A percentile compares a stretch with the other conserved stretches of the same genome.
Evolutionary conservation across 2,329 filamentous ascomycete genomes (phyloP).

Genomic region (Trichophaea hybrida): DNA sequence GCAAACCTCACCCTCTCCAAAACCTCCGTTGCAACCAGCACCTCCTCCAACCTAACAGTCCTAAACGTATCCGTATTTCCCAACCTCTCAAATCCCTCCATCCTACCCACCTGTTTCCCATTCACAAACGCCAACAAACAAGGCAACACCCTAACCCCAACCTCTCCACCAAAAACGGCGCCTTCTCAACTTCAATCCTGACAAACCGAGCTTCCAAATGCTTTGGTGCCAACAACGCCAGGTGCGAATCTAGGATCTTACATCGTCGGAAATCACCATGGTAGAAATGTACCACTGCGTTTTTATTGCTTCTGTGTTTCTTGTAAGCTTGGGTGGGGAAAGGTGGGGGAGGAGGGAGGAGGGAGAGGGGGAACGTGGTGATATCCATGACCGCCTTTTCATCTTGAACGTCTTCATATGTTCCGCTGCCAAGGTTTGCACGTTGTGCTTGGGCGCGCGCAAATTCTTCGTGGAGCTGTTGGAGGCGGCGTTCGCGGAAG

Average conservation of each 20-base stretch:
- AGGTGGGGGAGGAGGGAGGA: neutral
- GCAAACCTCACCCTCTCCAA: conserved; percentile 40
- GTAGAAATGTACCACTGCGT: conserved; percentile 33
- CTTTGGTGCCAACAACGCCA: conserved; percentile 38
- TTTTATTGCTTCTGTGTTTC: conserved; percentile 25
- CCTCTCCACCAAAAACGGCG: conserved; percentile 44
- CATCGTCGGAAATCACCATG: conserved; percentile 34
- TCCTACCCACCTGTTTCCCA: conserved; percentile 41
- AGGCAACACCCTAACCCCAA: conserved; percentile 43
- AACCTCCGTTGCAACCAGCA: conserved; percentile 39
- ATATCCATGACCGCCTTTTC: conserved; percentile 43
- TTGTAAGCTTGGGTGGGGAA: neutral
- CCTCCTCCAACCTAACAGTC: conserved; percentile 40
- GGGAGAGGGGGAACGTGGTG: conserved; percentile 29
- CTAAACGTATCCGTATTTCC: conserved; percentile 42
- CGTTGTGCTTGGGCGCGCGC: neutral
- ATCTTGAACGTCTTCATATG: conserved; percentile 42
- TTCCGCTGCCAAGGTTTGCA: conserved; percentile 30
- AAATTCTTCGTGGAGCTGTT: conserved; percentile 43
- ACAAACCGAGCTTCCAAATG: conserved; percentile 46
- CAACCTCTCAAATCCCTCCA: conserved; percentile 46
- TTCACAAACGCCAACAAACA: conserved; percentile 45
- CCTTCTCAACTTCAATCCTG: conserved; percentile 45
- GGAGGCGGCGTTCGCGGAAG: conserved; percentile 43
- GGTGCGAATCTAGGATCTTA: conserved; percentile 33